Evolutionary conservation across 768 basidiomycete genomes (phyloP).

Genomic region (Mycena amicta): DNA sequence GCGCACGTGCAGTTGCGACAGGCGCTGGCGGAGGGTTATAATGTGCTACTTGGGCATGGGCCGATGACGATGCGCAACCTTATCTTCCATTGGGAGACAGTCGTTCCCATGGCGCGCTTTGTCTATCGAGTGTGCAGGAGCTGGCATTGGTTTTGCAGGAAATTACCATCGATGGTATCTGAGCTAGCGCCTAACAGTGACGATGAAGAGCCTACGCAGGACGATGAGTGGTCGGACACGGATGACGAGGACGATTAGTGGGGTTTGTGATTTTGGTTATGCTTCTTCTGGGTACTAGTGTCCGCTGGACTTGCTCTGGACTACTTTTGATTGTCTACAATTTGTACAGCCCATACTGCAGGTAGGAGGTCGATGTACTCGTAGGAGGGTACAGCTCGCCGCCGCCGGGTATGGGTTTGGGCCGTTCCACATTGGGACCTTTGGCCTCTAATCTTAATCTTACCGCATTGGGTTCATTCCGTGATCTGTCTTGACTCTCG

Average conservation of each 20-base stretch:
- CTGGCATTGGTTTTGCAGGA: not conserved
- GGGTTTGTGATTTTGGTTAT: not conserved
- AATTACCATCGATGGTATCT: not conserved
- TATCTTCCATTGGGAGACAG: not conserved
- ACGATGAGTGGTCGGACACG: not conserved
- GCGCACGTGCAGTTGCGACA: not conserved
- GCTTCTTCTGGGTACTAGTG: not conserved
- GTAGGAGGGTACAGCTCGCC: not conserved
- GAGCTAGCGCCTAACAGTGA: conserved; percentile 1
- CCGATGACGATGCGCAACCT: not conserved
- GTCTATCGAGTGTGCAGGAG: not conserved
- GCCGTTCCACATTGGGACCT: too few relatives aligned
- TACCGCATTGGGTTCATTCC: too few relatives aligned
- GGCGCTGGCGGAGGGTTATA: not conserved
- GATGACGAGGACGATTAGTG: not conserved
- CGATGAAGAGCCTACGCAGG: not conserved
- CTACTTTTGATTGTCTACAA: not conserved
- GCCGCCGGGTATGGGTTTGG: too few relatives aligned
- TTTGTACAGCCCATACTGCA: not conserved
- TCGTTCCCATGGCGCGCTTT: conserved; percentile 5
- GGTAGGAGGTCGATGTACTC: not conserved
- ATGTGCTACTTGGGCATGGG: not conserved
- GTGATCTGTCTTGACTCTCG: too few relatives aligned
- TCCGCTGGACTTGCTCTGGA: not conserved
- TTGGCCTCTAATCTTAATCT: too few relatives aligned